Evolutionary conservation across 768 basidiomycete genomes (phyloP), one percentile per base, ranked within the genome.

Genomic region (Hericium rajendrae): DNA sequence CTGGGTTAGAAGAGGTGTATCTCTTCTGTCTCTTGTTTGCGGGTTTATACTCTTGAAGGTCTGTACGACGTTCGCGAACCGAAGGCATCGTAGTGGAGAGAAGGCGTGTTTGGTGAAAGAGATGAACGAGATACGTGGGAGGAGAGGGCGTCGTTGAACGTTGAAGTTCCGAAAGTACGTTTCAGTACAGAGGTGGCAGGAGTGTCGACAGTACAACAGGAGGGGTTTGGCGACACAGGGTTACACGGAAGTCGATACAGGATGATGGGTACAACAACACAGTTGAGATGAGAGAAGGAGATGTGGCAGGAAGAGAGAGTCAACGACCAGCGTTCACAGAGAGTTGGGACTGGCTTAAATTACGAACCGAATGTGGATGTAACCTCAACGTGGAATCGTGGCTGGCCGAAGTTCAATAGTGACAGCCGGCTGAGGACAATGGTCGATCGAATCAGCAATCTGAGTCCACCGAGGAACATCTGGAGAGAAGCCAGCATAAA

Each of bases 11-110:
- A 57, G 38, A 54, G 11, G 58, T 57, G 51, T 51, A 11, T 51
- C 20, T 57, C 49, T 51, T 57, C 39, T 57, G 48, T 26, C 50
- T 51, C 49, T 57, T 57, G 20, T 9, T 43, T 22, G 49, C 24
- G 16, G 20, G 37, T 13, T 13, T 16, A 59, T 60, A 52, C 38
- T 56, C 62, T 60, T 56, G 69, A 63, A 66, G 69, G 69, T 67
- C 72, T 77, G 66, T 66, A 73, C 70, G 67, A 78, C 72, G 74
- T 79, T 72, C 59, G 68, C 41, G 66, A 69, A 20, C 4, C 10
- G 50, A 12, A 37, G 28, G 39, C 56, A 51, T 51, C 13, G 28
- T 24, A 10, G 32, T 10, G 32, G 43, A 46, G 20, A 46, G 43
- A 22, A 49, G n/a, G 48, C 13, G 32, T 6, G 28, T 12, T 41